phyloP scores from a whole-genome alignment of 1,284 basidiomycete species.

The Cutaneotrichosporon sp. region DNA sequence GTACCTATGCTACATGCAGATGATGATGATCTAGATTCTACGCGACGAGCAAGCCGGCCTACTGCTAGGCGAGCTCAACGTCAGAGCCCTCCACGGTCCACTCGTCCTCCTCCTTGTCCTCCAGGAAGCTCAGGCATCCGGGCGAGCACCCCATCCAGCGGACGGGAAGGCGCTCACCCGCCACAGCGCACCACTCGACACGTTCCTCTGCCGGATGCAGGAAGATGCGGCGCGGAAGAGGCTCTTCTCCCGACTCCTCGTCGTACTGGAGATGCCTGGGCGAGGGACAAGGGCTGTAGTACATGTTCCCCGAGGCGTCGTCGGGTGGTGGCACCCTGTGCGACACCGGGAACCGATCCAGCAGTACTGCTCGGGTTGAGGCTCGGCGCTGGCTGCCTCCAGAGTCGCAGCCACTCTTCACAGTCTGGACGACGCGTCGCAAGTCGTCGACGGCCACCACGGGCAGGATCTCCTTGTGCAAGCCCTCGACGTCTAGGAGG shows the following conservation, averaged over 20 bases:
- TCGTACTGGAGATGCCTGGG: slow-evolving; percentile 39
- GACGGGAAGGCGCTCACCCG: slow-evolving; percentile 39
- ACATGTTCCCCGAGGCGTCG: slow-evolving; percentile 49
- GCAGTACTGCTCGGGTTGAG: not conserved
- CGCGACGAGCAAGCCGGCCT: not conserved
- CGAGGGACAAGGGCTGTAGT: slow-evolving; percentile 46
- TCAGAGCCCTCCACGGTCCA: slow-evolving; percentile 29
- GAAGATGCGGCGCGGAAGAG: slow-evolving; percentile 37
- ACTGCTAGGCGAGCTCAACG: not conserved
- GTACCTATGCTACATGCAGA: not conserved
- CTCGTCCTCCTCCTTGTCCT: slow-evolving; percentile 36
- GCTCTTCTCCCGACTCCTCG: not conserved
- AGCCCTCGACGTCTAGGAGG: slow-evolving; percentile 33
- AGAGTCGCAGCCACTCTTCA: slow-evolving; percentile 26
- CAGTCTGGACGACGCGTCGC: slow-evolving; percentile 32
- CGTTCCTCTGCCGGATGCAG: slow-evolving; percentile 49
- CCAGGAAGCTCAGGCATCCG: slow-evolving; percentile 49
- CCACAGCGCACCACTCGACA: slow-evolving; percentile 47
- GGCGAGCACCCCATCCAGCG: slow-evolving; percentile 49
- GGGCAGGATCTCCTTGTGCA: slow-evolving; percentile 34
- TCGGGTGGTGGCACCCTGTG: slow-evolving; percentile 32
- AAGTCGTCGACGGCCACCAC: slow-evolving; percentile 24
- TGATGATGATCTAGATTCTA: not conserved
- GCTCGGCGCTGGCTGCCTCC: not conserved
- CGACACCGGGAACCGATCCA: slow-evolving; percentile 37